Base-by-base conservation (phyloP, 2,329 filamentous ascomycete genomes). In the Ophiostoma populinum region DNA sequence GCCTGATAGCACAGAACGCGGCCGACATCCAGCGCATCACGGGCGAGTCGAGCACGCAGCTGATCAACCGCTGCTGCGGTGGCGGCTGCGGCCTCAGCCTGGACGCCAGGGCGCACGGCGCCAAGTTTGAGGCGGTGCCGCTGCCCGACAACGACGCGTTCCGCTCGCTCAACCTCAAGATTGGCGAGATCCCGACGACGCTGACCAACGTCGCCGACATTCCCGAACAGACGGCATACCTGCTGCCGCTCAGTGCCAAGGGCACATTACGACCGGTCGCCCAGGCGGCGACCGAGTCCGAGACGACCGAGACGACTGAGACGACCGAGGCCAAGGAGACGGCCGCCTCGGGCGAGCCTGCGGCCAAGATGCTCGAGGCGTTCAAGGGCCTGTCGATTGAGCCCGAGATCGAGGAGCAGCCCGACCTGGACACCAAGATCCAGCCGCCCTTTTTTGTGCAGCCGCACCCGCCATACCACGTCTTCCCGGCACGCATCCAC, bases 401-500 rank as follows among this genome's bases (percentile, higher is more conserved):
- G 28, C 49, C 57, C 25, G 36, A 25, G n/a, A 38, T 47, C 16
- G 38, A 37, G 19, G 15, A 43, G 47, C 36, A 18, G 19, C 24
- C 28, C 15, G 49, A 58, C 25, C 51, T 72, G 38, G 63, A 76
- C 46, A 75, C 71, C 3, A 52, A 58, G 8, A 63, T 73, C 40
- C 78, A 87, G 50, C 87, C 90, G 13, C 90, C 90, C 6, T 67
- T 65, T 40, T 98, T 86, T 49, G 86, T 98, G 36, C 83, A 93
- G 52, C 90, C 90, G 18, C 90, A 98, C 53, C 83, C 83, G 38
- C 90, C 90, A 0, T 90, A 92, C 56, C 67, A 87, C 45, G 85
- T 95, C 41, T 92, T 80, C 56, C 79, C 85, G 1, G 86, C 87
- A n/a, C 82, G 75, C 43, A 70, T 98, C 31, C 78, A 83, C 55